These are phyloP conservation scores for Fusarium equiseti DNA, from an alignment of 2,329 filamentous ascomycete species.

Conservation along the genomic window DNA sequence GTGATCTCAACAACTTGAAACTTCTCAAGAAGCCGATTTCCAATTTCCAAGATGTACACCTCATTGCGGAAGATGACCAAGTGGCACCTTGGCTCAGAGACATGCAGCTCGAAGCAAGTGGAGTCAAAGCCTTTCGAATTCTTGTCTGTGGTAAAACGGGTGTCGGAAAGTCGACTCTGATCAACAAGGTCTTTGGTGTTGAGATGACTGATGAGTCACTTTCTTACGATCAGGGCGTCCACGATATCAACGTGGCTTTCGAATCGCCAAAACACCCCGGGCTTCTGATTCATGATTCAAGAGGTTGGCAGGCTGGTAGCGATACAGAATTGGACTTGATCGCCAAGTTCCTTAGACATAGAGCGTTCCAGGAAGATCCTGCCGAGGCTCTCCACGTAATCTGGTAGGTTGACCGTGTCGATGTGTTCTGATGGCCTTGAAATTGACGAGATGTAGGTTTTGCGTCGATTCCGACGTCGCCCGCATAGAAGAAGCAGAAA, in stretches of 20 bases:
- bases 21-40: conserved; percentile 37
- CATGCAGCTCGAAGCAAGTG: conserved; percentile 43
- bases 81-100: conserved; percentile 42
- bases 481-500: conserved; percentile 46
- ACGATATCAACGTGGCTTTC: conserved; percentile 46
- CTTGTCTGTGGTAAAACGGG: conserved; percentile 45
- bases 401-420: not conserved
- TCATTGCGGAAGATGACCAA: conserved; percentile 12
- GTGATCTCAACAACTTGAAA: conserved; percentile 37
- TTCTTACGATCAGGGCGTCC: conserved; percentile 44
- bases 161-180: conserved; percentile 46
- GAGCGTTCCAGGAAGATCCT: conserved; percentile 44
- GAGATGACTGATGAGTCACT: conserved; percentile 44
- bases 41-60: conserved; percentile 36
- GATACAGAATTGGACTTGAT: conserved; percentile 44
- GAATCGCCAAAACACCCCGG: conserved; percentile 45
- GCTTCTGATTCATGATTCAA: conserved; percentile 44
- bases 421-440: fast-evolving
- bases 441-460: conserved; percentile 24
- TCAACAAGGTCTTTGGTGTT: conserved; percentile 47
- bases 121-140: conserved; percentile 45
- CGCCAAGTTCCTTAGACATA: conserved; percentile 44
- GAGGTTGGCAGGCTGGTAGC: conserved; percentile 46
- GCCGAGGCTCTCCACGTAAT: conserved; percentile 45
- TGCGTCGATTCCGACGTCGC: conserved; percentile 45